Evolutionary conservation across 1,139 yeast genomes (phyloP).

Genomic region (Yamadazyma triangularis): DNA sequence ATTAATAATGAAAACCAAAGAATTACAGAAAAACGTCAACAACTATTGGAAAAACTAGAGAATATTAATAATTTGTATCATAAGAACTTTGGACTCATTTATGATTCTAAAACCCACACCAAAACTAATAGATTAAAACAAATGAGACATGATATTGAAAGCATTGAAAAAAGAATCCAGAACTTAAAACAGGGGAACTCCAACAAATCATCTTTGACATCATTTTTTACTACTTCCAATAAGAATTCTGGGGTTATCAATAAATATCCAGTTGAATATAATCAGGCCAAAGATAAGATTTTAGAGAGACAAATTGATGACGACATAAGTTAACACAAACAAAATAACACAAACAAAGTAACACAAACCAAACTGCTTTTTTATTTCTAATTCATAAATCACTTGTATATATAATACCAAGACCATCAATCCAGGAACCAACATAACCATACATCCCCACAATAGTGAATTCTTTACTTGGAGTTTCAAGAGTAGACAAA

Average conservation of each 20-base stretch:
- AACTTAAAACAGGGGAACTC: slow-evolving; percentile 35
- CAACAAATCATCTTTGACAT: slow-evolving; percentile 1
- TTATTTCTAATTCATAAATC: slow-evolving; percentile 4
- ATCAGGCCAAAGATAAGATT: slow-evolving; percentile 61
- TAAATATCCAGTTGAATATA: slow-evolving; percentile 63
- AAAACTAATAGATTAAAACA: slow-evolving; percentile 43
- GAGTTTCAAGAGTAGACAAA: slow-evolving; percentile 53
- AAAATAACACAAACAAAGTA: too few species aligned
- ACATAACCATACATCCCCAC: slow-evolving; percentile 68
- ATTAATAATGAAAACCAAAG: slow-evolving; percentile 59
- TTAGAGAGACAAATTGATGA: slow-evolving; percentile 43
- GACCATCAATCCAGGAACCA: slow-evolving; percentile 67
- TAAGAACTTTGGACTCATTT: slow-evolving; percentile 17
- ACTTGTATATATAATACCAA: slow-evolving; percentile 55
- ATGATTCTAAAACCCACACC: slow-evolving; percentile 14
- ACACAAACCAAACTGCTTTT: too few species aligned
- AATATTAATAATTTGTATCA: slow-evolving; percentile 20
- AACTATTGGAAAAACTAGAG: slow-evolving; percentile 27
- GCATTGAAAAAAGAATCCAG: slow-evolving; percentile 39
- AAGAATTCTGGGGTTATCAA: slow-evolving; percentile 23
- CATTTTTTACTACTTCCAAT: neutral
- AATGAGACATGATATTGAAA: slow-evolving; percentile 46
- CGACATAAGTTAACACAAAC: too few species aligned
- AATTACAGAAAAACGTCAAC: slow-evolving; percentile 33
- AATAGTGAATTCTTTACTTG: slow-evolving; percentile 47